Evolutionary conservation across 371 early-diverging fungal genomes (phyloP).

Genomic region (Syncephalastrum sp.): DNA sequence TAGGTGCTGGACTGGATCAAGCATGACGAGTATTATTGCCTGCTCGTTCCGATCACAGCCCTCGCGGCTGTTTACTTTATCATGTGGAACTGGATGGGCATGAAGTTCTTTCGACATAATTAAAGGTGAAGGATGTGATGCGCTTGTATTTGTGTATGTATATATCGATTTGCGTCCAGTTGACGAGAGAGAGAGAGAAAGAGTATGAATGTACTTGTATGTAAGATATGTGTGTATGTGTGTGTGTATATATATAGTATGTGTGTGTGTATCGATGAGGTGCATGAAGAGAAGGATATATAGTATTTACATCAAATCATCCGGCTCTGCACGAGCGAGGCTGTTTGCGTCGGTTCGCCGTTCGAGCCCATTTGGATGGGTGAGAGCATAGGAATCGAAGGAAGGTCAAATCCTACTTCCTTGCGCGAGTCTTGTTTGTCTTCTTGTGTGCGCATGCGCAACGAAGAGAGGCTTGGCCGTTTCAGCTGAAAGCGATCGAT

Average conservation of each 20-base stretch:
- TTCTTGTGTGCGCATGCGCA: constrained; percentile 5
- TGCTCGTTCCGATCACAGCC: constrained; percentile 78
- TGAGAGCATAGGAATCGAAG: constrained; percentile 15
- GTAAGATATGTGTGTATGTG: no score
- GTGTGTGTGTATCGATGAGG: no score
- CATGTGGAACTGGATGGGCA: constrained; percentile 94
- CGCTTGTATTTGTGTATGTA: neutral
- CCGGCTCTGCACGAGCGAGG: constrained; percentile 5
- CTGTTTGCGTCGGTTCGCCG: neutral
- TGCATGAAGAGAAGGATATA: no score
- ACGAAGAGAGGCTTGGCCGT: constrained; percentile 2
- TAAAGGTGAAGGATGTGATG: constrained; percentile 17
- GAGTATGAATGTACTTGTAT: no score
- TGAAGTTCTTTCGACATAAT: constrained; percentile 92
- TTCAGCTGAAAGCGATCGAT: constrained; percentile 11
- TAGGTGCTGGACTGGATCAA: constrained; percentile 73
- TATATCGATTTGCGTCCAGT: no score
- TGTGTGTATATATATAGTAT: no score
- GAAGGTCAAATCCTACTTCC: constrained; percentile 10
- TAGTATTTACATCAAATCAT: constrained; percentile 1
- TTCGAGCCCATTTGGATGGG: constrained; percentile 15
- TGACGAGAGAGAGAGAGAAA: no score
- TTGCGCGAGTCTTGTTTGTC: neutral
- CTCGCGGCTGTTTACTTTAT: constrained; percentile 77
- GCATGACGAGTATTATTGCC: constrained; percentile 83